Conservation (phyloP, 257 asterid genomes). For the Nicotiana sylvestris region DNA sequence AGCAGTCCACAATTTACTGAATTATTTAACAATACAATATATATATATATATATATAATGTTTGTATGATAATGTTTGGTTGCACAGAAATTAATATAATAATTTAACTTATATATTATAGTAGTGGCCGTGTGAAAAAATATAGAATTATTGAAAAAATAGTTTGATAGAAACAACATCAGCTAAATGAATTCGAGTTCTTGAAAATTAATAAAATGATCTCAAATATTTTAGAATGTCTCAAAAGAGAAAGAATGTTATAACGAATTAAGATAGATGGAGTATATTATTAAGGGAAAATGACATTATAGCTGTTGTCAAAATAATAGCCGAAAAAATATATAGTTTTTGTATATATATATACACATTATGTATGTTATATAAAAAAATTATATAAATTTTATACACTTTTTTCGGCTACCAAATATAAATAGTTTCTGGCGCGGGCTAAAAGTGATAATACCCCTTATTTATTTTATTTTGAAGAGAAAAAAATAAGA, state of each 20-base stretch:
- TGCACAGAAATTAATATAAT: background rate
- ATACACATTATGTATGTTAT: no score
- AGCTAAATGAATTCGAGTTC: background rate
- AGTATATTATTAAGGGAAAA: background rate
- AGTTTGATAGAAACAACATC: background rate
- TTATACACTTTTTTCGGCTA: no score
- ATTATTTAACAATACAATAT: background rate
- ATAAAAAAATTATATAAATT: no score
- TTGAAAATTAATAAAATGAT: background rate
- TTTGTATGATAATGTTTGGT: background rate
- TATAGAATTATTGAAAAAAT: background rate
- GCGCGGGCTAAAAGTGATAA: no score
- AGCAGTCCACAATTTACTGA: slow-evolving; percentile 21
- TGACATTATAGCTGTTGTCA: no score
- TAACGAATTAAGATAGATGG: background rate
- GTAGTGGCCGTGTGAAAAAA: background rate
- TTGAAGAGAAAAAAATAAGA: background rate
- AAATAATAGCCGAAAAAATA: no score
- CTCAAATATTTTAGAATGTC: background rate
- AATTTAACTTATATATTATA: background rate
- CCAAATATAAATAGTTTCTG: no score
- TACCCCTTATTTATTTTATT: background rate
- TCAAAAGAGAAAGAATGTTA: background rate
- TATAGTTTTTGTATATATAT: no score
- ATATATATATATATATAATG: background rate